These are phyloP conservation scores for Russula olivacea DNA, from an alignment of 768 basidiomycete genomes.

Conservation along the genomic window DNA sequence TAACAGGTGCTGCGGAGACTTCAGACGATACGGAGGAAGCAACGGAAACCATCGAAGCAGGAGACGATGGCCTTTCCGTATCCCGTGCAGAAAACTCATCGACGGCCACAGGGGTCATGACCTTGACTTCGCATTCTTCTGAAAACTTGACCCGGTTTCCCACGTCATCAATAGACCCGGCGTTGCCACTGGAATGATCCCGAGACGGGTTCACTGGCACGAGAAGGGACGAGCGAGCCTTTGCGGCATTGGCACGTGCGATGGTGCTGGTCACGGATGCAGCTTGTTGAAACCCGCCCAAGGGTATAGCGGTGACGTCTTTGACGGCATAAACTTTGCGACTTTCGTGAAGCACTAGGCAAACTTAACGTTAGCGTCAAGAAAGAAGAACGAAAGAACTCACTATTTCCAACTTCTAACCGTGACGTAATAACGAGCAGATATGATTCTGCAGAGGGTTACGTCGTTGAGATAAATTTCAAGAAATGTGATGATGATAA, in stretches of 20 bases:
- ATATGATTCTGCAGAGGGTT: constrained; percentile 53
- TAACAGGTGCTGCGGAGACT: constrained; percentile 42
- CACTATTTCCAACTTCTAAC: constrained; percentile 59
- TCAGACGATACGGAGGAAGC: constrained; percentile 53
- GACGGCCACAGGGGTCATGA: constrained; percentile 35
- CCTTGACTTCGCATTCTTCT: constrained; percentile 41
- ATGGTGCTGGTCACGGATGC: constrained; percentile 46
- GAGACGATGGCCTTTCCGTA: constrained; percentile 24
- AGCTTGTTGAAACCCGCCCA: constrained; percentile 56
- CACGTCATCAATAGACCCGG: constrained; percentile 8
- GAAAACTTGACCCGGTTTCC: constrained; percentile 49
- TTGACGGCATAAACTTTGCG: constrained; percentile 65
- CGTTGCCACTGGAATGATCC: constrained; percentile 14
- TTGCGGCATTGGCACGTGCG: constrained; percentile 42
- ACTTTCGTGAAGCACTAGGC: constrained; percentile 55
- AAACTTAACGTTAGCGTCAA: neutral
- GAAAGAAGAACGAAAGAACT: constrained; percentile 30
- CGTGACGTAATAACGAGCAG: constrained; percentile 65
- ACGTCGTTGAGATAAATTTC: constrained; percentile 6
- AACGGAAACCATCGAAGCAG: constrained; percentile 36
- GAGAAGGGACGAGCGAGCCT: constrained; percentile 44
- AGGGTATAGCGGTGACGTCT: constrained; percentile 63
- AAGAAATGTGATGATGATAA: constrained; percentile 20
- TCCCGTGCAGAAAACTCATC: constrained; percentile 25
- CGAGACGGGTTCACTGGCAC: constrained; percentile 29